Evolutionary conservation across 169 alveolate genomes (phyloP), one percentile per base, ranked within the genome.

Genomic region (Cryptosporidium sp.): DNA sequence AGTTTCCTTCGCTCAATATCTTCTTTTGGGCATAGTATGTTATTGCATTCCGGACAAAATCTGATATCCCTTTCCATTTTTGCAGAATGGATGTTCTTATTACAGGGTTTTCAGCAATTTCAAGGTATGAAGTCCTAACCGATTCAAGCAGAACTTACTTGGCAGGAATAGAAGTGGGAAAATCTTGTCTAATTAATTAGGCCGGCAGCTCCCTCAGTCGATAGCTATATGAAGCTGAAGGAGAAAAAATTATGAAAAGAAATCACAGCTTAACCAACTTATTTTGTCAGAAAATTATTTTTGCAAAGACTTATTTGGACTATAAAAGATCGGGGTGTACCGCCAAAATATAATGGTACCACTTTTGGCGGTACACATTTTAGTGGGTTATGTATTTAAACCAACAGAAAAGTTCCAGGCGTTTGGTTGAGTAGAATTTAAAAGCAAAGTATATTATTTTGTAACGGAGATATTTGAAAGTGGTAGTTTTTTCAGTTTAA

Each of bases 21-120:
- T 58, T 92, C 92, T 8, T 84, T 86, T 29, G 94, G 92, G 39
- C 92, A 92, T 59, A 92, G 69, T 52, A 92, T 92, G 67, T 92
- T 92, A 85, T 92, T 92, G n/a, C 94, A 92, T 70, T 92, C 94
- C 69, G 92, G 93, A 45, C 94, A 92, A 67, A 92, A 92, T 50
- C 91, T 67, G 9, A 92, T 91, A 62, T 92, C 92, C 37, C 92
- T 91, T 92, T 87, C 92, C 85, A 52, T 91, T 12, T 80, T 75
- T 7, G 8, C 67, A 16, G 8, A 23, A 5, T 6, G 7, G 10
- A 23, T n/a, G 67, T 26, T 55, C 67, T 26, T 23, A 55, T 55
- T 55, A 16, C 18, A n/a, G 6, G 35, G 35, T 55, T 55, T 9
- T 21, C 37, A 55, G 67, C 21, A n/a, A 26, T 55, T 55, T 55